A percentile compares a stretch with the other conserved stretches of the same genome.
These are phyloP conservation scores for Athelia sp. DNA, from an alignment of 1,284 basidiomycete genomes.

Conservation along the genomic window DNA sequence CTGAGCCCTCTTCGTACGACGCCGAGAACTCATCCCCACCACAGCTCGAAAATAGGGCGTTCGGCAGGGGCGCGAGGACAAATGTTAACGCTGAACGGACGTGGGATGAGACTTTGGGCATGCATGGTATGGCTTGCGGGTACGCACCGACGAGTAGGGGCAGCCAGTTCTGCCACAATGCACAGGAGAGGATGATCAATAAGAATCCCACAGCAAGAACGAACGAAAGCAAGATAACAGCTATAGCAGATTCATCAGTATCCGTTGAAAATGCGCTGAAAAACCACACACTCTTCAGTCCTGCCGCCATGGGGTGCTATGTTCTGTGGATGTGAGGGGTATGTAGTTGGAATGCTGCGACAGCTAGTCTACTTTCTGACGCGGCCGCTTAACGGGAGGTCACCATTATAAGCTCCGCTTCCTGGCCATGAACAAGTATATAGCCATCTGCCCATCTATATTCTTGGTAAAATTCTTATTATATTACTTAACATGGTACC, in stretches of 20 bases:
- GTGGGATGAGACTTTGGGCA: constrained; percentile 4
- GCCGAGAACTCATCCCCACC: constrained; percentile 80
- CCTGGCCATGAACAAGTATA: too few species aligned
- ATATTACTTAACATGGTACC: too few species aligned
- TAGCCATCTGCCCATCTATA: too few species aligned
- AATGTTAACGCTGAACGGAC: constrained; percentile 78
- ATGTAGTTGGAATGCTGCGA: too few species aligned
- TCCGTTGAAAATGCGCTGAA: not conserved
- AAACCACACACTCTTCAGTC: constrained; percentile 22
- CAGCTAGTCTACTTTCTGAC: too few species aligned
- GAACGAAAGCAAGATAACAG: constrained; percentile 92
- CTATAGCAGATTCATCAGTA: constrained; percentile 33
- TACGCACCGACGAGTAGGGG: constrained; percentile 94
- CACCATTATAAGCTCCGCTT: too few species aligned
- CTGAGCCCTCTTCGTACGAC: constrained; percentile 54
- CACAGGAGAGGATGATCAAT: constrained; percentile 96
- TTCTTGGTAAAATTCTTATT: too few species aligned
- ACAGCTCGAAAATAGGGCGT: constrained; percentile 85
- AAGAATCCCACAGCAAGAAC: constrained; percentile 96
- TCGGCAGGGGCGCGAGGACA: constrained; percentile 93
- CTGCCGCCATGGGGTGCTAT: constrained; percentile 13
- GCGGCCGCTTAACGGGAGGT: too few species aligned
- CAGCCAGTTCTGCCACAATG: constrained; percentile 95
- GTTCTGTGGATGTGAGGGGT: too few species aligned
- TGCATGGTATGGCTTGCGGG: not conserved